Evolutionary conservation across 140 eudicot genomes (phyloP).

Genomic region (Flaveria floridana): DNA sequence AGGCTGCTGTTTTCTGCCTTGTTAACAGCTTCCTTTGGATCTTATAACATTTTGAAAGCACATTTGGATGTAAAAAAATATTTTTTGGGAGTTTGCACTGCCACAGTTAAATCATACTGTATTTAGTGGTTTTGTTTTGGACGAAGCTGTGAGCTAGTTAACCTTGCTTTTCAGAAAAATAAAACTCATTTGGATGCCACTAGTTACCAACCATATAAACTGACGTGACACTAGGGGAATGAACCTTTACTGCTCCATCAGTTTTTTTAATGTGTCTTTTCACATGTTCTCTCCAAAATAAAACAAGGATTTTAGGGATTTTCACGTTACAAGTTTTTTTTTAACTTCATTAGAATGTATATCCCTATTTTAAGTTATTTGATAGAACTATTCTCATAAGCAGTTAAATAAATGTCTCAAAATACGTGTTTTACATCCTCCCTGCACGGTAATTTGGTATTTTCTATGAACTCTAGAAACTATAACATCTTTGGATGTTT

Average conservation of each 20-base stretch:
- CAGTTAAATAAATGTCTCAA: not conserved
- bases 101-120: not conserved
- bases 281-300: not conserved
- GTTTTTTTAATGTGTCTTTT: not conserved
- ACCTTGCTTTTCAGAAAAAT: not conserved
- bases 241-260: not conserved
- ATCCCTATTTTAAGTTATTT: not conserved
- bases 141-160: not conserved
- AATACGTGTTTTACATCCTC: not conserved
- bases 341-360: not conserved
- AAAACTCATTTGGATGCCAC: not conserved
- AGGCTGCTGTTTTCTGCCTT: not conserved
- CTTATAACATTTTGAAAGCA: slow-evolving; percentile 8
- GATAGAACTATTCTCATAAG: not conserved
- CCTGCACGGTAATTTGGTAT: not conserved
- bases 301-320: not conserved
- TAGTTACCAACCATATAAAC: not conserved
- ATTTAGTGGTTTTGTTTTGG: not conserved
- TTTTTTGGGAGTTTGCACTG: not conserved
- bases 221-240: not conserved
- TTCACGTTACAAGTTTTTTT: not conserved
- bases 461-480: not conserved
- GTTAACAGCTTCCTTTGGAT: not conserved
- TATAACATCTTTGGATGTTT: slow-evolving; percentile 4
- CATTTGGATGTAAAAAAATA: not conserved